Conservation (phyloP, 495 filamentous ascomycete species). For the Podospora australis region DNA sequence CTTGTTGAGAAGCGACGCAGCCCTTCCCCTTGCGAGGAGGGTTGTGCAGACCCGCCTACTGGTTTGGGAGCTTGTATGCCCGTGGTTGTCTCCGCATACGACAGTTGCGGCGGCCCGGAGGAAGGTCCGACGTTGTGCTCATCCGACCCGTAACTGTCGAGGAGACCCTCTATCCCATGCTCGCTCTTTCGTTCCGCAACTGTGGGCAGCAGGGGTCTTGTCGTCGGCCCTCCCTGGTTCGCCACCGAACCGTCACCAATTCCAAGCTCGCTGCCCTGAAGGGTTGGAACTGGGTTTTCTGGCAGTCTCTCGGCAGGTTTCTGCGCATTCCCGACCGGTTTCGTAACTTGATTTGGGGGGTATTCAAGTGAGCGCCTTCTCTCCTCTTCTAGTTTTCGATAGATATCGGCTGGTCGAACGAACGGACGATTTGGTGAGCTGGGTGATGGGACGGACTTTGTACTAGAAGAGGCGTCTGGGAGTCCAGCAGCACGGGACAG, state of each 20-base stretch:
- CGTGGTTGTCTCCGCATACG: not conserved
- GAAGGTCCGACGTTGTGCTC: conserved; percentile 8
- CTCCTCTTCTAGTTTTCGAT: conserved; percentile 63
- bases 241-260: conserved; percentile 29
- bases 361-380: conserved; percentile 49
- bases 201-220: conserved; percentile 41
- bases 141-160: conserved; percentile 18
- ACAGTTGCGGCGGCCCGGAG: not conserved
- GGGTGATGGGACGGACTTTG: conserved; percentile 17
- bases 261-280: no score
- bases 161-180: conserved; percentile 43
- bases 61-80: conserved; percentile 32
- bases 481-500: no score
- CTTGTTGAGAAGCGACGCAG: conserved; percentile 35
- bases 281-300: no score
- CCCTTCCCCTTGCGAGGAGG: conserved; percentile 46
- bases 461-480: no score
- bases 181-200: conserved; percentile 55
- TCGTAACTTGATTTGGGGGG: no score
- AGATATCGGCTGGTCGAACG: conserved; percentile 72
- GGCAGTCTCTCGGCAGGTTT: not conserved
- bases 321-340: no score
- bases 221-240: conserved; percentile 16
- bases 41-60: conserved; percentile 54
- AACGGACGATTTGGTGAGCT: conserved; percentile 56